These are phyloP conservation scores for Debaryomyces psychrophilus DNA, from an alignment of 1,139 yeast genomes.

Conservation along the genomic window DNA sequence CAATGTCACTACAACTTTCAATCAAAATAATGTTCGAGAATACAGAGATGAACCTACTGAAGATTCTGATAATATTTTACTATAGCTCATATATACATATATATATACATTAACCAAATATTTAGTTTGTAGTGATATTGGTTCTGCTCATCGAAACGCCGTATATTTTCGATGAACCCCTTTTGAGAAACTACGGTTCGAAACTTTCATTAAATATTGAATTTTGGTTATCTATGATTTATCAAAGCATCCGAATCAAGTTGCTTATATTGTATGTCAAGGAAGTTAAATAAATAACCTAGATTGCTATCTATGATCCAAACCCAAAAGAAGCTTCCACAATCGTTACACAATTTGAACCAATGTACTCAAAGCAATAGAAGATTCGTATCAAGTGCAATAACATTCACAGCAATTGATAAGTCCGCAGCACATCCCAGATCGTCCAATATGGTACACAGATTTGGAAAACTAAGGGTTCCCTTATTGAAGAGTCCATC, in stretches of 20 bases:
- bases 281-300: slow-evolving; percentile 1
- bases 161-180: neutral
- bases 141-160: slow-evolving; percentile 4
- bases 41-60: slow-evolving; percentile 26
- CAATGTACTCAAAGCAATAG: slow-evolving; percentile 1
- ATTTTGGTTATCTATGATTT: neutral
- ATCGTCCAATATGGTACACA: slow-evolving; percentile 10
- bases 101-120: neutral
- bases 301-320: slow-evolving; percentile 1
- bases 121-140: neutral
- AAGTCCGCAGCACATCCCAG: slow-evolving; percentile 15
- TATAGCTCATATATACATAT: slow-evolving; percentile 2
- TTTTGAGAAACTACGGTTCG: neutral
- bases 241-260: neutral
- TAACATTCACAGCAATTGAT: slow-evolving; percentile 34
- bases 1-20: slow-evolving; percentile 19
- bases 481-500: slow-evolving; percentile 70
- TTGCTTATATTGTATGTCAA: neutral
- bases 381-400: slow-evolving; percentile 23
- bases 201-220: neutral
- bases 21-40: slow-evolving; percentile 16
- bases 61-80: slow-evolving; percentile 6
- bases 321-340: neutral
- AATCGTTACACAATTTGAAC: neutral
- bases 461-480: slow-evolving; percentile 40